Conservation (phyloP, 2,329 filamentous ascomycete genomes). For the Fusarium incarnatum region DNA sequence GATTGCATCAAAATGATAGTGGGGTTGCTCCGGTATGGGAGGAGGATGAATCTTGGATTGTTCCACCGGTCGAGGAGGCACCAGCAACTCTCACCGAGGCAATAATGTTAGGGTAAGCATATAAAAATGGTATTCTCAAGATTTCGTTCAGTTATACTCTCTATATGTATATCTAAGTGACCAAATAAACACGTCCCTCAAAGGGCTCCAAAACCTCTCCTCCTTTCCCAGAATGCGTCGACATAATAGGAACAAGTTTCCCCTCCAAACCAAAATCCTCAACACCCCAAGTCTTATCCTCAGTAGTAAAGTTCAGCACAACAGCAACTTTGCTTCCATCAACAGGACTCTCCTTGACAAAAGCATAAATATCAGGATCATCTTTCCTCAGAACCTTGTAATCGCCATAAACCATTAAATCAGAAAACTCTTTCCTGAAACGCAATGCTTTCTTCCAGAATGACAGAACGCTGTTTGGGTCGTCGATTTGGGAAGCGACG, state of each 20-base stretch:
- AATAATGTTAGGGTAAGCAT: fast-evolving
- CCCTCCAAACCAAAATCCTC: constrained; percentile 36
- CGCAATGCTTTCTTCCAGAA: constrained; percentile 50
- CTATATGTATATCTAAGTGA: constrained; percentile 10
- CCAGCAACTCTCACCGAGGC: background rate
- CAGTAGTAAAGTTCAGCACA: constrained; percentile 50
- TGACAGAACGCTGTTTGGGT: constrained; percentile 51
- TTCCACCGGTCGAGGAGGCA: background rate
- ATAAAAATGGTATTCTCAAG: no score
- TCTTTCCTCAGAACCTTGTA: constrained; percentile 45
- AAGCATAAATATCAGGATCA: constrained; percentile 45
- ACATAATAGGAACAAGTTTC: constrained; percentile 46
- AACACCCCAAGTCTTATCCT: constrained; percentile 44
- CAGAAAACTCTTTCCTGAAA: constrained; percentile 49
- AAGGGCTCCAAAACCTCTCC: constrained; percentile 42
- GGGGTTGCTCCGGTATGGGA: no score
- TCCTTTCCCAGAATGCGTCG: constrained; percentile 43
- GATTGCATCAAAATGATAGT: background rate
- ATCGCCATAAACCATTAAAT: constrained; percentile 52
- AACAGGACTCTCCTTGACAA: constrained; percentile 48
- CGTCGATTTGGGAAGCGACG: constrained; percentile 63
- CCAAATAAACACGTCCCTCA: constrained; percentile 50
- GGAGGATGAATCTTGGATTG: constrained; percentile 11
- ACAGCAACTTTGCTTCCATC: constrained; percentile 44
- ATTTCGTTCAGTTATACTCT: no score